phyloP scores from a whole-genome alignment of 352 stramenopile species.

The Globisporangium alternatum region DNA sequence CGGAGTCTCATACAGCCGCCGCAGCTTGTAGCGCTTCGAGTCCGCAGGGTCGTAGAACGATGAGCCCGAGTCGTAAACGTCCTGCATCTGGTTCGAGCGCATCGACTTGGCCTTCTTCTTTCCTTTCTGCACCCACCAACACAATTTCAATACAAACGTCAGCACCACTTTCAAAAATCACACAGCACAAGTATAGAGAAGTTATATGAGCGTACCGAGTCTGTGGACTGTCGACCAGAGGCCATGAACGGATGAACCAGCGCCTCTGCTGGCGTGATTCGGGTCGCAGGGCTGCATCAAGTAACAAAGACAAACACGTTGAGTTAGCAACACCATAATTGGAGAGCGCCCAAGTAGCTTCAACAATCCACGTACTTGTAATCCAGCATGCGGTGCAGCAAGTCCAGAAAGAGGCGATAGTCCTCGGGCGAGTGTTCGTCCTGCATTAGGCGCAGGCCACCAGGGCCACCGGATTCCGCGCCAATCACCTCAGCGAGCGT shows the following conservation, averaged over 20 bases:
- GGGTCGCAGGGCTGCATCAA: slow-evolving; percentile 57
- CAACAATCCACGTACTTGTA: slow-evolving; percentile 76
- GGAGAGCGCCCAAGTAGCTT: not conserved
- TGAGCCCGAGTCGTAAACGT: slow-evolving; percentile 13
- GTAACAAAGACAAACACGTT: not conserved
- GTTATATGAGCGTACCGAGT: slow-evolving; percentile 24
- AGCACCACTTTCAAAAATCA: not conserved
- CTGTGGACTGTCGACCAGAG: slow-evolving; percentile 31
- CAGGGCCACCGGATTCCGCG: slow-evolving; percentile 35
- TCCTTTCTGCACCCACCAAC: slow-evolving; percentile 21
- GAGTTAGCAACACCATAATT: not conserved
- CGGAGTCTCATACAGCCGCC: slow-evolving; percentile 41
- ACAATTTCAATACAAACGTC: not conserved
- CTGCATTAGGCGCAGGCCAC: slow-evolving; percentile 39
- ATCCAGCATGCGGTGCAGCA: slow-evolving; percentile 94
- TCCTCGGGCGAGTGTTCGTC: slow-evolving; percentile 77
- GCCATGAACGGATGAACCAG: slow-evolving; percentile 93
- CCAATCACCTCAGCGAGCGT: slow-evolving; percentile 61
- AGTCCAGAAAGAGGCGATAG: slow-evolving; percentile 92
- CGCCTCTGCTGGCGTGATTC: slow-evolving; percentile 92
- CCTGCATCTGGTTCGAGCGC: slow-evolving; percentile 38
- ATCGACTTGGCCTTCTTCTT: slow-evolving; percentile 53
- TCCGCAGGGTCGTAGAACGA: slow-evolving; percentile 13
- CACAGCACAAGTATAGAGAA: not conserved
- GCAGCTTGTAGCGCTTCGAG: slow-evolving; percentile 40